Base-by-base conservation (phyloP, 75 land plant genomes). In the Pseudotsuga menziesii region DNA sequence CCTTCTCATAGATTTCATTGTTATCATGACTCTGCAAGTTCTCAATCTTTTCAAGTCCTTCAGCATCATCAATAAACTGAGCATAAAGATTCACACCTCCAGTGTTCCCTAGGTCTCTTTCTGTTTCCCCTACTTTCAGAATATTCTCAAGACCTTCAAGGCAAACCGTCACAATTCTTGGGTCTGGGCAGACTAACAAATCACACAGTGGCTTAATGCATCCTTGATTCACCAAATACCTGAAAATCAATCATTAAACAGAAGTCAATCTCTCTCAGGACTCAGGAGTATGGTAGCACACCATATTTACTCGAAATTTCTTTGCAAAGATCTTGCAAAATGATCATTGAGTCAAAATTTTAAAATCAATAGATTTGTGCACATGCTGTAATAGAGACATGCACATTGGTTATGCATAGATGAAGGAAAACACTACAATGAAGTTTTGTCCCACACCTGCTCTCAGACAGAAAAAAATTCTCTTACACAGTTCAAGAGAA, bases 161-260 rank as follows among this genome's bases (percentile, higher is more conserved):
- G 59, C 89, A 90, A 22, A 92, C 93, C 2, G 89, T 89, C 2
- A 91, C 84, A 41, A 92, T 92, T 29, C 92, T 80, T 26, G 94
- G 82, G 58, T 92, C 94, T 1, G 94, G 85, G 77, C 94, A 92
- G 23, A 78, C 81, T 12, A 92, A 82, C 29, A 92, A 82, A 72
- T 92, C 94, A 81, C 94, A 92, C 6, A 92, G 61, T 4, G 94
- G 94, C 87, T 91, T 92, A 39, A 92, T 90, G 78, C 94, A 92
- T 15, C 89, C 89, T 67, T 92, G 93, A 79, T 83, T 90, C 76
- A 92, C 94, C 29, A 92, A 87, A 77, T 80, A 90, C 87, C 93
- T 91, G 80, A 77, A 26, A 1, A 48, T 48, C 9, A 48, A 48
- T 48, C 54, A 48, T 48, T 48, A 48, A 48, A 48, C 54, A 9